phyloP scores from a whole-genome alignment of 345 rosid genomes.

The Kernera saxatilis region DNA sequence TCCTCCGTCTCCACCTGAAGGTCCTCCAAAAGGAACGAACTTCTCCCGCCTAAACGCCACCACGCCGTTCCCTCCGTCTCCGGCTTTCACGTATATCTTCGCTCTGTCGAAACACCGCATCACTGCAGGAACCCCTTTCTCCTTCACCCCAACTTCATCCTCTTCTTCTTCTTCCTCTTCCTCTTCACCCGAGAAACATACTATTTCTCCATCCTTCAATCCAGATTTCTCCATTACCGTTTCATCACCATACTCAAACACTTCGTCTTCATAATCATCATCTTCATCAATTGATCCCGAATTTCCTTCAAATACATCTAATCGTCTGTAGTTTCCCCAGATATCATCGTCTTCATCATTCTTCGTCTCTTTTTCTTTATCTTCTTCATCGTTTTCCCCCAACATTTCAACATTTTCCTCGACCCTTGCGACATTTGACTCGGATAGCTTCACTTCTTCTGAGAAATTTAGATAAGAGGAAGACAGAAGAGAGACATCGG shows the following conservation, averaged over 20 bases:
- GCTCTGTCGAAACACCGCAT: conserved; percentile 93
- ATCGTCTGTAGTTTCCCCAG: conserved; percentile 29
- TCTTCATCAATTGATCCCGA: conserved; percentile 34
- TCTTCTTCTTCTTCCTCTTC: conserved; percentile 27
- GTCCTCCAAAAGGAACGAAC: conserved; percentile 84
- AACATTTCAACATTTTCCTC: conserved; percentile 13
- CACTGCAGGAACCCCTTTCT: conserved; percentile 88
- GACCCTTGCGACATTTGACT: conserved; percentile 37
- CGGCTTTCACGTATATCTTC: conserved; percentile 73
- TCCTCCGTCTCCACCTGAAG: conserved; percentile 97
- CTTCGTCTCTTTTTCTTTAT: conserved; percentile 24
- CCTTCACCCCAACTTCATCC: conserved; percentile 47
- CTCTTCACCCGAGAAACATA: conserved; percentile 30
- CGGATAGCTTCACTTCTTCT: conserved; percentile 54
- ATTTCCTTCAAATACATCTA: conserved; percentile 45
- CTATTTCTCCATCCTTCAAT: conserved; percentile 19
- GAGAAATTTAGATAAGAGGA: conserved; percentile 15
- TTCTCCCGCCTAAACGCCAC: conserved; percentile 88
- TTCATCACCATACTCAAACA: conserved; percentile 30
- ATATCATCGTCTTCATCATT: conserved; percentile 26
- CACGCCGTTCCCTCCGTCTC: conserved; percentile 90
- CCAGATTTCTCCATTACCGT: conserved; percentile 16
- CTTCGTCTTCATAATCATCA: conserved; percentile 36
- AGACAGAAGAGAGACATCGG: conserved; percentile 19
- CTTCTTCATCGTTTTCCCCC: conserved; percentile 26